Evolutionary conservation across 176 grass and related monocot genomes (phyloP).

Genomic region (Olyra latifolia): DNA sequence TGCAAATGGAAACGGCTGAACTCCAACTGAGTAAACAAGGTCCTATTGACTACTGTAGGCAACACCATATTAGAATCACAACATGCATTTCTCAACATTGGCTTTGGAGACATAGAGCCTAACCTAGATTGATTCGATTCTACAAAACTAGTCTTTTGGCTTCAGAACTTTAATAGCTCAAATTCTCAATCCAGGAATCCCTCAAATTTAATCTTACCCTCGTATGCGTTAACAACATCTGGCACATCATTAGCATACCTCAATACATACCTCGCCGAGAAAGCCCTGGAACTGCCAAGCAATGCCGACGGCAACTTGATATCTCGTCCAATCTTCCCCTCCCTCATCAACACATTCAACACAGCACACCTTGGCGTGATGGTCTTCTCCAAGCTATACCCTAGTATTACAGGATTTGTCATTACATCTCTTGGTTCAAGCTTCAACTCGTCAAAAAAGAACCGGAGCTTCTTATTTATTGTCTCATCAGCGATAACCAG

Average conservation of each 20-base stretch:
- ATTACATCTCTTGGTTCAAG: conserved; percentile 24
- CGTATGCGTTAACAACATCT: conserved; percentile 45
- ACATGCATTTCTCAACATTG: conserved; percentile 9
- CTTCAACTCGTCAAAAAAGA: conserved; percentile 38
- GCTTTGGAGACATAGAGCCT: not conserved
- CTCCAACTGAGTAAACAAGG: not conserved
- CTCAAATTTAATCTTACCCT: conserved; percentile 53
- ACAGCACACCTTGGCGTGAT: conserved; percentile 47
- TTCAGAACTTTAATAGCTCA: not conserved
- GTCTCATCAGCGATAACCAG: conserved; percentile 17
- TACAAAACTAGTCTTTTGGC: not conserved
- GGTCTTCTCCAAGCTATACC: conserved; percentile 47
- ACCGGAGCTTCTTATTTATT: conserved; percentile 26
- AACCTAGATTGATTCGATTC: not conserved
- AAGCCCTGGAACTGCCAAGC: not conserved
- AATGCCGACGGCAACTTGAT: not conserved
- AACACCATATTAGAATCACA: conserved; percentile 2
- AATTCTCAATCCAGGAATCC: conserved; percentile 18
- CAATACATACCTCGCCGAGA: conserved; percentile 4
- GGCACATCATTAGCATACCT: conserved; percentile 41
- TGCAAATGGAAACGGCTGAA: not conserved
- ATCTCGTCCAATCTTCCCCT: conserved; percentile 33
- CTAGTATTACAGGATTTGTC: not conserved
- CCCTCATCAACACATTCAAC: conserved; percentile 40
- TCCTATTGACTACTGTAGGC: not conserved